Evolutionary conservation across 805 yeast species (phyloP), one percentile per base, ranked within the genome.

Genomic region (Saccharomycopsis fibuligera): DNA sequence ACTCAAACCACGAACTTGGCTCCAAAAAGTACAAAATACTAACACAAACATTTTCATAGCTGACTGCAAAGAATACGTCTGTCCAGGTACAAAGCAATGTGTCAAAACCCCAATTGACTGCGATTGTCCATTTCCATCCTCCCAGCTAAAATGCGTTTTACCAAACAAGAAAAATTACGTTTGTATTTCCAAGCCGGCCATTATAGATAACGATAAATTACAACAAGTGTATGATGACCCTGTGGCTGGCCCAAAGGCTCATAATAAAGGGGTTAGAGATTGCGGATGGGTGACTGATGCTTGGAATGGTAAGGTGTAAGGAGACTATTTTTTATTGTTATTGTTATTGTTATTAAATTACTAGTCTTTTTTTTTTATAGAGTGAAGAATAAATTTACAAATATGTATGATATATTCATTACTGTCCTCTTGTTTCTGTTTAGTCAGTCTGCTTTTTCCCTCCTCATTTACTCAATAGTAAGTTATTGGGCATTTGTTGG

Each of bases 41-140:
- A 35, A 17, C 41, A 4, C 14, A n/a, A n/a, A n/a, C n/a, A n/a
- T n/a, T n/a, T n/a, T 40, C 57, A 61, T 27, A 59, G 62, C 68
- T 4, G 66, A 69, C 2, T 93, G 99, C 60, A 64, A 66, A 8
- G 68, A 69, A 4, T 91, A 82, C 62, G 65, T 91, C 31, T 93
- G 99, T 61, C 87, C 87, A 3, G 95, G 82, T 56, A 87, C 97
- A 0, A 69, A 81, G 36, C 71, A 71, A 8, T 93, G 99, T 68
- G 99, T 87, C 0, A 71, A 73, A 1, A 58, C 65, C 1, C 78
- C 87, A 0, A 56, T 72, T 5, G 85, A 82, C 45, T 93, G 99
- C 62, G 96, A 97, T 1, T 93, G 99, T 62, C 88, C 87, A 2
- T 91, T 79, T 60, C 93, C 96, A 1, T 78, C 80, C 50, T 81